These are phyloP conservation scores for Saturnispora bothae DNA, from an alignment of 805 yeast species.

Conservation along the genomic window DNA sequence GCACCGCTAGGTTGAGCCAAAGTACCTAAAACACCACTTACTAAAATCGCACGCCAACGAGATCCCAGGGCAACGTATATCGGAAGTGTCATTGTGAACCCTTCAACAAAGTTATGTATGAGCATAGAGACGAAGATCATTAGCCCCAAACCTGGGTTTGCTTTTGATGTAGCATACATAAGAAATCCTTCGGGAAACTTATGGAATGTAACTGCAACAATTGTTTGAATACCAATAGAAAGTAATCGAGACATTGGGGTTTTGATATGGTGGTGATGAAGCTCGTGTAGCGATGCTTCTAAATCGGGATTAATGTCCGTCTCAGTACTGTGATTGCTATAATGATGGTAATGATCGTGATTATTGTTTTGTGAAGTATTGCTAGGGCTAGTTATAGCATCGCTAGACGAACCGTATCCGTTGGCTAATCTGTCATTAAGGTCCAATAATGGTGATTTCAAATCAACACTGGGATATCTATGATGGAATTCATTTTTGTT, in stretches of 20 bases:
- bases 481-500: constrained; percentile 18
- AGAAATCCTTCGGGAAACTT: constrained; percentile 94
- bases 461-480: constrained; percentile 23
- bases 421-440: background rate
- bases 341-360: constrained; percentile 7
- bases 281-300: constrained; percentile 2
- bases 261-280: constrained; percentile 62
- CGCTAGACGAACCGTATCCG: background rate
- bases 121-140: constrained; percentile 76
- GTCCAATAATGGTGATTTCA: constrained; percentile 25
- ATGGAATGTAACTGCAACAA: constrained; percentile 77
- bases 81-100: constrained; percentile 89
- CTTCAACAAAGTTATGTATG: constrained; percentile 88
- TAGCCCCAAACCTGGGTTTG: constrained; percentile 61
- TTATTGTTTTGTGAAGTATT: background rate
- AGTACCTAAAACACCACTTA: constrained; percentile 67
- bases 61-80: constrained; percentile 65
- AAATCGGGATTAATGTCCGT: constrained; percentile 7
- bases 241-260: constrained; percentile 71
- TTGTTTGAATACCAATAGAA: constrained; percentile 84
- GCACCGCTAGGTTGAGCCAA: constrained; percentile 90
- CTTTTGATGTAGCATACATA: constrained; percentile 65
- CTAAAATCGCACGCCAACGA: constrained; percentile 48
- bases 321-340: constrained; percentile 2
- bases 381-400: too few relatives aligned